Evolutionary conservation across 148 eudicot genomes (phyloP).

Genomic region (Amaranthus cruentus): DNA sequence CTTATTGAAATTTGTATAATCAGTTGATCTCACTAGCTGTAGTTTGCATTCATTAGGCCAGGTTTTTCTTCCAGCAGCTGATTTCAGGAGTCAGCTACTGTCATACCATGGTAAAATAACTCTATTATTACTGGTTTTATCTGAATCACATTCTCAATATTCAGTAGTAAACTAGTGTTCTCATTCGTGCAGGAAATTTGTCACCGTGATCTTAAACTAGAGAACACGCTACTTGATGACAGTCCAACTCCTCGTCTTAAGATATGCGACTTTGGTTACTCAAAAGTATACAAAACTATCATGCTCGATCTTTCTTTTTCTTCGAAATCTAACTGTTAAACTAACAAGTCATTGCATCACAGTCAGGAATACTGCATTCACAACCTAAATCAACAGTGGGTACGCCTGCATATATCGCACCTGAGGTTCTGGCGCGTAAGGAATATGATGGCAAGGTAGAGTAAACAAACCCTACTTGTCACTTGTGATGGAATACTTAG

Average conservation of each 20-base stretch:
- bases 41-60: slow-evolving; percentile 40
- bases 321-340: not conserved
- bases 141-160: not conserved
- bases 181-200: slow-evolving; percentile 68
- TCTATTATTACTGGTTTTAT: not conserved
- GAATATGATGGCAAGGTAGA: slow-evolving; percentile 93
- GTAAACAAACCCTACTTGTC: no score
- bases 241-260: slow-evolving; percentile 80
- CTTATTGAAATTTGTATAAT: no score
- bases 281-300: slow-evolving; percentile 45
- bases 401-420: slow-evolving; percentile 94
- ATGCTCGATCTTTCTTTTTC: not conserved
- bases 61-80: slow-evolving; percentile 93
- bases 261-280: slow-evolving; percentile 94
- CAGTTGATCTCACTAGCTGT: not conserved
- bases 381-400: slow-evolving; percentile 98
- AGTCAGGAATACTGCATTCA: slow-evolving; percentile 83
- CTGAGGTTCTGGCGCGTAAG: slow-evolving; percentile 80
- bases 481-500: no score
- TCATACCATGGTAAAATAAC: slow-evolving; percentile 60
- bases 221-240: slow-evolving; percentile 90
- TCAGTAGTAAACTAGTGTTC: not conserved
- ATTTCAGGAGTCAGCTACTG: slow-evolving; percentile 93
- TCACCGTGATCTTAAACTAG: slow-evolving; percentile 89
- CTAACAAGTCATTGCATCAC: not conserved